These are phyloP conservation scores for Penicillium paneum DNA, from an alignment of 2,329 filamentous ascomycete species.

Conservation along the genomic window DNA sequence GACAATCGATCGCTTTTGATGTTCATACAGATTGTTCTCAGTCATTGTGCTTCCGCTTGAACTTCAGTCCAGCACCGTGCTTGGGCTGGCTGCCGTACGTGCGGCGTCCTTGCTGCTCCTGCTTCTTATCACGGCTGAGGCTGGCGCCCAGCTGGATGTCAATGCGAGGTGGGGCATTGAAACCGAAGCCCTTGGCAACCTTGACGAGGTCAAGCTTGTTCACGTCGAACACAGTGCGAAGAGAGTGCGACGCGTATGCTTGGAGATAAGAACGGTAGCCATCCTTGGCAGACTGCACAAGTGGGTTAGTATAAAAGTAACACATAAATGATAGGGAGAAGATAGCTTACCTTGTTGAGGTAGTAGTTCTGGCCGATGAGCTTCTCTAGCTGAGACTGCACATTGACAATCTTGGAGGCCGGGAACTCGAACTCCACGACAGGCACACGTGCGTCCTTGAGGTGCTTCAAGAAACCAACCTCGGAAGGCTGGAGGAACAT, in stretches of 20 bases:
- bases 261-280: constrained; percentile 88
- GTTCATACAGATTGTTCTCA: constrained; percentile 23
- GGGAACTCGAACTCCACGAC: constrained; percentile 97
- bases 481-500: constrained; percentile 93
- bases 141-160: constrained; percentile 76
- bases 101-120: constrained; percentile 56
- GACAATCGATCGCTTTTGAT: constrained; percentile 24
- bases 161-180: constrained; percentile 70
- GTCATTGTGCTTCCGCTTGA: constrained; percentile 49
- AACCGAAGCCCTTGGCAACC: constrained; percentile 81
- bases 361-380: constrained; percentile 96
- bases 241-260: constrained; percentile 83
- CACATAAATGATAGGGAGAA: neutral
- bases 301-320: neutral
- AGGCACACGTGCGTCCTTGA: constrained; percentile 87
- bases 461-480: constrained; percentile 84
- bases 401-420: constrained; percentile 82
- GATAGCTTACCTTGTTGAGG: constrained; percentile 69
- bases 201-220: constrained; percentile 78
- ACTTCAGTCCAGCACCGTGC: constrained; percentile 53
- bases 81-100: constrained; percentile 76
- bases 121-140: constrained; percentile 70
- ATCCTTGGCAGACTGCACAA: constrained; percentile 59
- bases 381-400: constrained; percentile 89
- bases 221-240: constrained; percentile 81